Percentiles rank a stretch among this genome's conserved stretches.
These are phyloP conservation scores for Pezicula carpinea DNA, from an alignment of 2,329 filamentous ascomycete species.

Conservation along the genomic window DNA sequence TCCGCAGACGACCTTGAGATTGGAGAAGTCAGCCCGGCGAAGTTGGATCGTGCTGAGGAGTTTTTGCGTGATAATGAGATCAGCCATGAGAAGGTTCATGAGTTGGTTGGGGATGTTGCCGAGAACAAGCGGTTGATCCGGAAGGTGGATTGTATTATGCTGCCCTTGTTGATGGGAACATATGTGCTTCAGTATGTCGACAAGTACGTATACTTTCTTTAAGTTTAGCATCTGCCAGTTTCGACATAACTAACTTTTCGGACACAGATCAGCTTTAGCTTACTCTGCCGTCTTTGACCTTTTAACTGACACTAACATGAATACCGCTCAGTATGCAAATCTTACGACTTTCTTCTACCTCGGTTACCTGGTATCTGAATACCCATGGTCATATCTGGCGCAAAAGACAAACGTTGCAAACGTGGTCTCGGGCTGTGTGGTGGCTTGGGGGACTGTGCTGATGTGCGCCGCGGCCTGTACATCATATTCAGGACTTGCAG, in stretches of 20 bases:
- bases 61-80: slow-evolving; percentile 46
- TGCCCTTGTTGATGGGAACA: slow-evolving; percentile 47
- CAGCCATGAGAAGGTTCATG: slow-evolving; percentile 35
- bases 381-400: slow-evolving; percentile 7
- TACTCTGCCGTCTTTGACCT: slow-evolving; percentile 43
- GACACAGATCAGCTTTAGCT: slow-evolving; percentile 2
- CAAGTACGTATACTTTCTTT: slow-evolving; percentile 33
- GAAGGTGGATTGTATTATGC: slow-evolving; percentile 44
- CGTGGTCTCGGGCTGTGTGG: slow-evolving; percentile 53
- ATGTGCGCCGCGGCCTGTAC: slow-evolving; percentile 55
- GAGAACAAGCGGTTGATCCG: slow-evolving; percentile 29
- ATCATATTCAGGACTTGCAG: slow-evolving; percentile 54
- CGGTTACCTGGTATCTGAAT: slow-evolving; percentile 18
- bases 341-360: slow-evolving; percentile 41
- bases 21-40: slow-evolving; percentile 6
- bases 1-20: slow-evolving; percentile 2
- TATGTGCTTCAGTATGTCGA: slow-evolving; percentile 51
- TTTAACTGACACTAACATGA: slow-evolving; percentile 35
- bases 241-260: no score
- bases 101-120: slow-evolving; percentile 38
- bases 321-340: slow-evolving; percentile 41
- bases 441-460: slow-evolving; percentile 53
- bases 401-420: slow-evolving; percentile 47
- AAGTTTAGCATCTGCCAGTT: no score
- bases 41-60: slow-evolving; percentile 43